A percentile compares a stretch with the other conserved stretches of the same genome.
Conservation (phyloP, 2,329 filamentous ascomycete species). For the Pseudopithomyces chartarum region DNA sequence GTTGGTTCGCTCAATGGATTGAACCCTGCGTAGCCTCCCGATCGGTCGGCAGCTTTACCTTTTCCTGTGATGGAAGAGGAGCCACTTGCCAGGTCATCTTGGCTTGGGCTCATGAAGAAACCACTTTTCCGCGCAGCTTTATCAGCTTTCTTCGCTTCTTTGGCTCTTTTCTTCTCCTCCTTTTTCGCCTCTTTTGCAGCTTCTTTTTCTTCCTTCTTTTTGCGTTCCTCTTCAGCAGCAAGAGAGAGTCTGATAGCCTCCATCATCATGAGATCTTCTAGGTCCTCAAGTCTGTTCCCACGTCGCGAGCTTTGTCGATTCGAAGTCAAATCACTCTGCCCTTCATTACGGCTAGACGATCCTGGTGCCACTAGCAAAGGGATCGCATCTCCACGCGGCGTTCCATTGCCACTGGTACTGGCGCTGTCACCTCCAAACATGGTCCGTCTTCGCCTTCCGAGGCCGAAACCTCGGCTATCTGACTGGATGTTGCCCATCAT, state of each 20-base stretch:
- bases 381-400: conserved; percentile 45
- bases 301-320: conserved; percentile 59
- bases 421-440: conserved; percentile 57
- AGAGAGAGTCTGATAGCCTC: conserved; percentile 91
- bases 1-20: conserved; percentile 50
- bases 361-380: conserved; percentile 31
- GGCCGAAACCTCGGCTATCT: conserved; percentile 56
- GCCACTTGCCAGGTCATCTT: conserved; percentile 46
- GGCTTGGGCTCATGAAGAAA: conserved; percentile 58
- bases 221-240: conserved; percentile 92
- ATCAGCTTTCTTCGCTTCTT: conserved; percentile 68
- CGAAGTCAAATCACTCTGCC: conserved; percentile 42
- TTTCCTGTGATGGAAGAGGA: conserved; percentile 45
- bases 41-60: conserved; percentile 54
- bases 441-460: conserved; percentile 53
- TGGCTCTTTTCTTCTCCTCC: conserved; percentile 75
- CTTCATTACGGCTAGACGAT: conserved; percentile 39
- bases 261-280: conserved; percentile 99
- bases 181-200: conserved; percentile 82
- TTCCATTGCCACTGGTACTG: conserved; percentile 51
- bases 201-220: conserved; percentile 81
- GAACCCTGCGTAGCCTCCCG: conserved; percentile 44
- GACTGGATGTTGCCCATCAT: conserved; percentile 68
- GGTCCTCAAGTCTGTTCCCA: conserved; percentile 73
- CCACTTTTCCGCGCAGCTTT: conserved; percentile 70